Conservation (phyloP, 345 rosid genomes). For the Populus pruinosa region DNA sequence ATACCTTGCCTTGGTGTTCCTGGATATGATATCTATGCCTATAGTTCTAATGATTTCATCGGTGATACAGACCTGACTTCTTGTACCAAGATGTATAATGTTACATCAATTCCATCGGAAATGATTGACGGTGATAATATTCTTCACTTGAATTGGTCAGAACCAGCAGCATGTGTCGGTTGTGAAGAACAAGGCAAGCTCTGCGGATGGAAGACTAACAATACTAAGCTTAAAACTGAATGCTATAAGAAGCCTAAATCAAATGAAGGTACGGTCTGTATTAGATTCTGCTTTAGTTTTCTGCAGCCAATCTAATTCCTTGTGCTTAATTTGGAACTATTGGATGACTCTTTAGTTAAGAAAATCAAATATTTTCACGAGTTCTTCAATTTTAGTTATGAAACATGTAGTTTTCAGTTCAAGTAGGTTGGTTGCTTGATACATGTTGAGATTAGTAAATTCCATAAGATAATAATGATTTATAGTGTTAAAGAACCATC, state of each 20-base stretch:
- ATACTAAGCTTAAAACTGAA: not conserved
- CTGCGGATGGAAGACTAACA: not conserved
- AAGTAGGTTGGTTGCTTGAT: not conserved
- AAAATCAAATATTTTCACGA: not conserved
- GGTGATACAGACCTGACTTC: not conserved
- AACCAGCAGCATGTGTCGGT: not conserved
- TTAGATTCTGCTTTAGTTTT: not conserved
- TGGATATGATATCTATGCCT: not conserved
- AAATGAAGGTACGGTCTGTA: not conserved
- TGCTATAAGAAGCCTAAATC: not conserved
- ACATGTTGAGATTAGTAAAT: not conserved
- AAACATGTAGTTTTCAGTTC: not conserved
- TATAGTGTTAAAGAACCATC: too few relatives aligned
- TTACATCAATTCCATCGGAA: not conserved
- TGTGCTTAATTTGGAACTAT: not conserved
- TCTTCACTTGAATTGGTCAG: not conserved
- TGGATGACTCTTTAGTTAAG: not conserved
- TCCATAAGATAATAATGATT: not conserved
- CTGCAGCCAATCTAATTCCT: not conserved
- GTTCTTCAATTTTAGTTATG: too few relatives aligned
- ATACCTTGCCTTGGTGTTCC: not conserved
- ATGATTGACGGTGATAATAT: not conserved
- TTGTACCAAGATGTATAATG: constrained; percentile 6
- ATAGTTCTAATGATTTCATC: accelerated
- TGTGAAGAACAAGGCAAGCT: not conserved